Evolutionary conservation across 768 basidiomycete species (phyloP), one percentile per base, ranked within the genome.

Genomic region (Trametes gibbosa): DNA sequence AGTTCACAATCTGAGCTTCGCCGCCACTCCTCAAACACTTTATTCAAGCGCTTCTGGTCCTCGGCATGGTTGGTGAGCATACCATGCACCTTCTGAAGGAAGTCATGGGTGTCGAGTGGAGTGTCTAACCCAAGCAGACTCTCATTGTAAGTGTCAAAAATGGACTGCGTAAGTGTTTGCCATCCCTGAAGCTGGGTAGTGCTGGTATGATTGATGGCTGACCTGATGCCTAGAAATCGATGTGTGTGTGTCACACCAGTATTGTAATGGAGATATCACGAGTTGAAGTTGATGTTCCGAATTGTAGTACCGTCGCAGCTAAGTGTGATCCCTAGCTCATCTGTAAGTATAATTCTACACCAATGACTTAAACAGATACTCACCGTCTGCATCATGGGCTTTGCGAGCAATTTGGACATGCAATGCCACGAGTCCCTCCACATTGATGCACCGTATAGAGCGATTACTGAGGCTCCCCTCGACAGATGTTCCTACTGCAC

Each of bases 21-120:
- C 42, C 55, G 55, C 57, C 53, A 59, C 2, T 39, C 49, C 19
- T 13, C 25, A 17, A 63, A n/a, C 5, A 55, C 29, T 1, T 41
- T 25, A 2, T 45, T 32, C 1, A 63, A 43, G 34, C 50, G 46
- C 37, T 63, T 63, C 39, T 63, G 57, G 39, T 63, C 62, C 16
- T 58, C 53, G 0, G 62, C 57, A 16, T 63, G 57, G 34, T 62
- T 56, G 0, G 49, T 62, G 3, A 34, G 23, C 50, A 56, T 46
- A 3, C 61, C 56, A 12, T 27, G 25, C 5, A 57, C 19, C 45
- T 51, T 56, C 14, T n/a, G 34, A 2, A 45, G 9, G 23, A 62
- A 43, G 4, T 5, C 9, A 3, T 19, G 29, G 0, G 19, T 19
- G 21, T 53, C 52, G 6, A 43, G n/a, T 0, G 52, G 52, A 3